Evolutionary conservation across 805 yeast genomes (phyloP), one percentile per base, ranked within the genome.

Genomic region (Candida glaebosa): DNA sequence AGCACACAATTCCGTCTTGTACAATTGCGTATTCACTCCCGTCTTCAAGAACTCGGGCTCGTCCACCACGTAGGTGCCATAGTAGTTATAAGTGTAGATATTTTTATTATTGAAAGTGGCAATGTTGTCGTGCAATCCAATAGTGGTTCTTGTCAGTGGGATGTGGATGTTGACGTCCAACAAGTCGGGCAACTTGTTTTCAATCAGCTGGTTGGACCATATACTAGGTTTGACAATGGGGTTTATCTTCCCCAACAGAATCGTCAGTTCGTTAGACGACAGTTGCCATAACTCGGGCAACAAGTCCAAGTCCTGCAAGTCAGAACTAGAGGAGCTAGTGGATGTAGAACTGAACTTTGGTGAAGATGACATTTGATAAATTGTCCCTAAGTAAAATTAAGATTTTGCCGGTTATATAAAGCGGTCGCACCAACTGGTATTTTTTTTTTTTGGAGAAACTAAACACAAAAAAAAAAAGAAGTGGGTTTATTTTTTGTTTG

Each of bases 1-100:
- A 31, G 82, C 84, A 62, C 97, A 89, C 42, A 90, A 72, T 62
- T 89, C 97, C 0, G 97, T 90, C 66, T 89, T 89, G 76, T 87
- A 89, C 31, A 89, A 72, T 49, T 78, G 84, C 24, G 86, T 81
- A 59, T 82, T 76, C 41, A 75, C 59, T 31, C 54, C 49, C 31
- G 38, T 42, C 26, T 49, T 40, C 32, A 43, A 43, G 37, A 44
- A 48, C 6, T 44, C 28, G 12, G 24, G 38, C 18, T 35, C 38
- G 7, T 35, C 38, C 15, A 24, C 41, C 7, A 24, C 15, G n/a
- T 28, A 38, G 12, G 35, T 24, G 15, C 41, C 41, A 31, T 35
- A 35, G 38, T 35, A 35, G 25, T 25, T 37, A 18, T 31, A 28
- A 18, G 34, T 30, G 31, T 30, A 15, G 32, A 28, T 18, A 34